A percentile compares a stretch with the other conserved stretches of the same genome.
phyloP scores from a whole-genome alignment of 108 stramenopile species.

The Epithemia pelagica region DNA sequence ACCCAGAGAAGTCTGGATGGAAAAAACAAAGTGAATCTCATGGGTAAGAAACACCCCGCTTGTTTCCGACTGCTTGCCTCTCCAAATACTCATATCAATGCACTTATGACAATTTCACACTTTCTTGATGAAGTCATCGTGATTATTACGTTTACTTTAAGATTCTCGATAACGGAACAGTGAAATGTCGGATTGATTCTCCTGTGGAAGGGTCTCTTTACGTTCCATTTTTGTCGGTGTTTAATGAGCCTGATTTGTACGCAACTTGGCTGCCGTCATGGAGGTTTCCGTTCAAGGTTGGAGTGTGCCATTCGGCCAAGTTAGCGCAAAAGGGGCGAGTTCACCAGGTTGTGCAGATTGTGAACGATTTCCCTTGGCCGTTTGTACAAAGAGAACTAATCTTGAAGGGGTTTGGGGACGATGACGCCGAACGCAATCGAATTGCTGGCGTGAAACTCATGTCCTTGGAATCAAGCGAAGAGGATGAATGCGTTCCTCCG shows the following conservation, averaged over 20 bases:
- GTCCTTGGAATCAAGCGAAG: no score
- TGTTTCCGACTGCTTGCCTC: no score
- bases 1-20: slow-evolving; percentile 30
- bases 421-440: slow-evolving; percentile 45
- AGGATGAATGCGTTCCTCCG: slow-evolving; percentile 3
- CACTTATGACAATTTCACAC: no score
- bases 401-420: slow-evolving; percentile 46
- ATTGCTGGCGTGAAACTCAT: slow-evolving; percentile 35
- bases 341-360: slow-evolving; percentile 45
- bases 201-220: slow-evolving; percentile 42
- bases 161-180: slow-evolving; percentile 22
- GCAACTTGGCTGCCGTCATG: slow-evolving; percentile 58
- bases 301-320: slow-evolving; percentile 40
- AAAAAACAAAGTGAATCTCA: slow-evolving; percentile 51
- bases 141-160: slow-evolving; percentile 62
- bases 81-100: no score
- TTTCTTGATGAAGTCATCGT: no score
- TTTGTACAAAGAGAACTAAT: slow-evolving; percentile 40
- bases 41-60: no score
- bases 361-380: slow-evolving; percentile 48
- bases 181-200: slow-evolving; percentile 61
- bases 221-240: slow-evolving; percentile 57
- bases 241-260: slow-evolving; percentile 73
- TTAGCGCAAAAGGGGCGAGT: slow-evolving; percentile 43
- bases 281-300: slow-evolving; percentile 36